Conservation (phyloP, 2,329 filamentous ascomycete genomes). For the Blastomyces percursus region DNA sequence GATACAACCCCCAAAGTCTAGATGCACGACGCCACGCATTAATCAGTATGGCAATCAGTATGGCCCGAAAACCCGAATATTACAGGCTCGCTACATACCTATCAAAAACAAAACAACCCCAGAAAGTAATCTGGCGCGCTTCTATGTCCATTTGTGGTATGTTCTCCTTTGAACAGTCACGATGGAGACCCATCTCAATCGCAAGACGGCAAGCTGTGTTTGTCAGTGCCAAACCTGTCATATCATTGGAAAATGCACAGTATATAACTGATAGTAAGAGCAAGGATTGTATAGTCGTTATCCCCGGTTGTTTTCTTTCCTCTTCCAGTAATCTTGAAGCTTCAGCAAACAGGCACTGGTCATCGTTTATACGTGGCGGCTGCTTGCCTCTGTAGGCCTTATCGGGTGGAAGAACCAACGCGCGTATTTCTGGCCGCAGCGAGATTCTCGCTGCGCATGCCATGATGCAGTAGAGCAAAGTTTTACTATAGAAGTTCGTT, state of each 20-base stretch:
- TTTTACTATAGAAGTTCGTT: conserved; percentile 12
- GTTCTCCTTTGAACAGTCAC: conserved; percentile 8
- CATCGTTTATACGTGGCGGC: background rate
- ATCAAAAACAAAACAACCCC: conserved; percentile 14
- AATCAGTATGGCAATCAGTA: background rate
- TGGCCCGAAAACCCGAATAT: background rate
- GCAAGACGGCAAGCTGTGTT: conserved; percentile 13
- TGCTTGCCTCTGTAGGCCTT: background rate
- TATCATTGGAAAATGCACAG: conserved; percentile 13
- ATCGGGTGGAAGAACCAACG: conserved; percentile 9
- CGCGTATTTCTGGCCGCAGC: conserved; percentile 9
- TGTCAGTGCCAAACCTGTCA: conserved; percentile 14
- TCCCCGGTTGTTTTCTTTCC: conserved; percentile 12
- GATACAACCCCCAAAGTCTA: conserved; percentile 13
- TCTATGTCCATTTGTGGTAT: conserved; percentile 10
- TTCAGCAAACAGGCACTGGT: conserved; percentile 11
- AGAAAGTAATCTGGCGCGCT: conserved; percentile 13
- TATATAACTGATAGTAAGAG: conserved; percentile 14
- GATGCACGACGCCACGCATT: background rate
- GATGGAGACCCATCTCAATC: conserved; percentile 14
- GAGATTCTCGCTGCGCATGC: conserved; percentile 13
- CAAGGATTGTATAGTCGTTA: conserved; percentile 14
- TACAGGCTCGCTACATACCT: background rate
- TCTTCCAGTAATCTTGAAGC: conserved; percentile 10
- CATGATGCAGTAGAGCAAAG: conserved; percentile 13